Evolutionary conservation across 768 basidiomycete genomes (phyloP), one percentile per base, ranked within the genome.

Genomic region (Lepiota brunneoincarnata): DNA sequence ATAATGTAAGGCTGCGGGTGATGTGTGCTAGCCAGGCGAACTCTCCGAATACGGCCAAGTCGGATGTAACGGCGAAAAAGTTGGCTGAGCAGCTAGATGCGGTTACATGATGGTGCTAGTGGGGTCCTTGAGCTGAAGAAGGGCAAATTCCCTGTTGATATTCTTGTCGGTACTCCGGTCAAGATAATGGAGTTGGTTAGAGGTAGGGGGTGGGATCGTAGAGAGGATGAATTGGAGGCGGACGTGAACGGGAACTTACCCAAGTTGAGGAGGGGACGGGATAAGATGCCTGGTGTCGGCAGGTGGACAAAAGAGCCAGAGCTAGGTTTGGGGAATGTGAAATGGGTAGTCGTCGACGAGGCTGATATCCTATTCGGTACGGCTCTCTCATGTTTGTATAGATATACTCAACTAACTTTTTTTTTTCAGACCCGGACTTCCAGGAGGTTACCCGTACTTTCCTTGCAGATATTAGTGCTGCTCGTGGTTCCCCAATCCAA

Each of bases 341-440:
- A 96, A 62, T 96, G 92, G 92, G 86, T 96, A 5, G 76, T 95
- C 2, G 73, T 96, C 1, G 94, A 97, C 57, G 93, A 97, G 64
- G 93, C 94, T 0, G 94, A 96, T 64, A 83, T 97, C 45, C 73
- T 95, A 11, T 87, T 96, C 49, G 91, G 93, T 91, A 58, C 46
- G 80, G 68, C 40, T n/a, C 4, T 48, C 1, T 36, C 23, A 14
- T 17, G 52, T 42, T 40, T 49, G 35, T 21, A 7, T n/a, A n/a
- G n/a, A 14, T 37, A 34, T n/a, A 21, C 12, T 24, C 24, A 17
- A 28, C 15, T 17, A 28, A 31, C 31, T 7, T 18, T 14, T 39
- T 47, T 31, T 24, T 38, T 37, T 2, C 59, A 95, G 93, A 93
- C 63, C 76, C 84, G 1, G 91, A 95, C 66, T 96, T 96, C 66